Base-by-base conservation (phyloP, 2,329 filamentous ascomycete genomes). In the Gaeumannomyces tritici region DNA sequence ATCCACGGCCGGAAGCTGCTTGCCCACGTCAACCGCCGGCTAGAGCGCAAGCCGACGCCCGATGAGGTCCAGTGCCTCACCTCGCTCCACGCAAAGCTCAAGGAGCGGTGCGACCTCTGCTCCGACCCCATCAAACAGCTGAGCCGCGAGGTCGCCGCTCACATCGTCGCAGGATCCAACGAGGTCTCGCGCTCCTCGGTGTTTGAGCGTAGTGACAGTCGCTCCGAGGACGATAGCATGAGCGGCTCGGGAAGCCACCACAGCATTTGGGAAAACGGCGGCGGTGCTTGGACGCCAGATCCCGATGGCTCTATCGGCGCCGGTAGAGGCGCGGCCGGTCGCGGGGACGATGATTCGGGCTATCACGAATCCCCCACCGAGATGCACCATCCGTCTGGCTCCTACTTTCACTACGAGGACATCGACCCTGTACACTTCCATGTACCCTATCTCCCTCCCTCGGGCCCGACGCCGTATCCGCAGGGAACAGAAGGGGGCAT, bases 1-100 rank as follows among this genome's bases (percentile, higher is more conserved):
- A 79, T 83, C 24, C 82, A 85, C 62, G 81, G 81, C 0, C 73
- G 74, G 51, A 77, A 75, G 60, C 70, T 85, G 21, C 64, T 76
- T 3, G 70, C 75, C 31, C 79, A 82, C 67, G 27, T 58, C 26
- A 51, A 51, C 13, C 42, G 42, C 42, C 42, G 42, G 42, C 62
- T 82, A 27, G 74, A 73, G 68, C 76, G 69, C 64, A 74, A 66
- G 55, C 21, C 13, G 51, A 61, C 28, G 28, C 64, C 69, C 13
- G 59, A 26, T 3, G 51, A 61, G 31, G 28, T 29, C 29, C 47
- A 42, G 60, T 29, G 60, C 21, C 63, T 77, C 5, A 60, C 62
- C 3, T 62, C 69, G n/a, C 71, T 70, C 5, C 72, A 72, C 3
- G 65, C 66, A 12, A 66, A 70, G 8, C 68, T 83, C 5, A 71